Evolutionary conservation across 2,329 filamentous ascomycete species (phyloP).

Genomic region (Zasmidium citrigriseum): DNA sequence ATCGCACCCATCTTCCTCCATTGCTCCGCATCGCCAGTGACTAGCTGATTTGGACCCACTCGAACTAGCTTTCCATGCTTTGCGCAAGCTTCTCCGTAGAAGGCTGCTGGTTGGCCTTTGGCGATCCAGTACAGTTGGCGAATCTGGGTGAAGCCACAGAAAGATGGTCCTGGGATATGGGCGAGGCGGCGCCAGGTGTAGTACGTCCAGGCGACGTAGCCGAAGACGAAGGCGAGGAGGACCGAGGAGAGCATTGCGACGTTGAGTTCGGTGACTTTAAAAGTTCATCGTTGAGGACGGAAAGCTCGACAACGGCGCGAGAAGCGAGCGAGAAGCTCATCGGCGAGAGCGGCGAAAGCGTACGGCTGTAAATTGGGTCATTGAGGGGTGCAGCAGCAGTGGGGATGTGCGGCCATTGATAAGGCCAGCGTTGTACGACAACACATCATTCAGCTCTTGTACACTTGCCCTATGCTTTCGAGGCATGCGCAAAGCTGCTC

Average conservation of each 20-base stretch:
- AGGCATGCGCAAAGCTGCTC: too few relatives aligned
- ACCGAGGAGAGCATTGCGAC: background rate
- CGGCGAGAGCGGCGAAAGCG: background rate
- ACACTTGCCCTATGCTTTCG: too few relatives aligned
- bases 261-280: background rate
- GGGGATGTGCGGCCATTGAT: background rate
- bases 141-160: constrained; percentile 4
- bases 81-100: constrained; percentile 5
- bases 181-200: background rate
- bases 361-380: background rate
- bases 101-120: constrained; percentile 7
- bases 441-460: too few relatives aligned
- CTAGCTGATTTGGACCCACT: constrained; percentile 7
- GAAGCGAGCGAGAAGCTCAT: background rate
- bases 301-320: background rate
- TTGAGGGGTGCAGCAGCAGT: background rate
- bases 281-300: background rate
- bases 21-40: constrained; percentile 6
- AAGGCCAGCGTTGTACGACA: too few relatives aligned
- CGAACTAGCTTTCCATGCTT: constrained; percentile 7
- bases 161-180: constrained; percentile 11
- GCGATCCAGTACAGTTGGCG: constrained; percentile 9
- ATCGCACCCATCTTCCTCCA: constrained; percentile 8
- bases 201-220: background rate
- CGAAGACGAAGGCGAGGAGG: background rate